Conservation (phyloP, 805 yeast species). For the Jamesozyma rosinii region DNA sequence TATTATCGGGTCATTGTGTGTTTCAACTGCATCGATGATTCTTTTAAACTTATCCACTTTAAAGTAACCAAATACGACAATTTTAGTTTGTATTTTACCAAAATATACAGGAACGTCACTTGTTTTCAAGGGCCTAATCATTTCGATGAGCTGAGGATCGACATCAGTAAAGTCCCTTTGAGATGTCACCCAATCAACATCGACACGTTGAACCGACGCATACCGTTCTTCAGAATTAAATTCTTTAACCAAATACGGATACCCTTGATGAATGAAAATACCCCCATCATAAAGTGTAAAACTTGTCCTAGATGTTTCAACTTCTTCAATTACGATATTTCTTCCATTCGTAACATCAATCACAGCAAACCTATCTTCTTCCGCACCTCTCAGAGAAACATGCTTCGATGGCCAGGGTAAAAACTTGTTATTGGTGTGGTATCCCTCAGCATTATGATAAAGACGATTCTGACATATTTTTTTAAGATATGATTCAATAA, state of each 20-base stretch:
- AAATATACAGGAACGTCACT: slow-evolving; percentile 57
- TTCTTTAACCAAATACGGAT: slow-evolving; percentile 76
- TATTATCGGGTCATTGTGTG: slow-evolving; percentile 73
- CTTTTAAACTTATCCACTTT: slow-evolving; percentile 68
- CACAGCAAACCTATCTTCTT: slow-evolving; percentile 75
- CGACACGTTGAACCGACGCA: slow-evolving; percentile 80
- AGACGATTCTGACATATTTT: slow-evolving; percentile 35
- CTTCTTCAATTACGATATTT: slow-evolving; percentile 73
- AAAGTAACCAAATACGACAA: slow-evolving; percentile 84
- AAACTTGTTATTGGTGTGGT: slow-evolving; percentile 48
- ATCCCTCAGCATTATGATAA: slow-evolving; percentile 37
- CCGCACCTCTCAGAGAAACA: slow-evolving; percentile 76
- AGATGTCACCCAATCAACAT: slow-evolving; percentile 87
- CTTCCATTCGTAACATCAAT: slow-evolving; percentile 77
- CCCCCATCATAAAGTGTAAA: slow-evolving; percentile 91
- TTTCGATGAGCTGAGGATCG: slow-evolving; percentile 71
- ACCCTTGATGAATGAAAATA: slow-evolving; percentile 88
- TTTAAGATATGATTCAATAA: slow-evolving; percentile 30
- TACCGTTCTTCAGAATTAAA: slow-evolving; percentile 67
- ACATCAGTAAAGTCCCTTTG: slow-evolving; percentile 92
- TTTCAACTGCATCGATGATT: slow-evolving; percentile 90
- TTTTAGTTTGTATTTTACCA: slow-evolving; percentile 67
- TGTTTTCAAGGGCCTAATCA: slow-evolving; percentile 43
- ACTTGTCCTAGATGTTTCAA: slow-evolving; percentile 80
- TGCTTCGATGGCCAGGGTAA: slow-evolving; percentile 74